Base-by-base conservation (phyloP, 352 stramenopile species). In the Aphanomyces cochlioides region DNA sequence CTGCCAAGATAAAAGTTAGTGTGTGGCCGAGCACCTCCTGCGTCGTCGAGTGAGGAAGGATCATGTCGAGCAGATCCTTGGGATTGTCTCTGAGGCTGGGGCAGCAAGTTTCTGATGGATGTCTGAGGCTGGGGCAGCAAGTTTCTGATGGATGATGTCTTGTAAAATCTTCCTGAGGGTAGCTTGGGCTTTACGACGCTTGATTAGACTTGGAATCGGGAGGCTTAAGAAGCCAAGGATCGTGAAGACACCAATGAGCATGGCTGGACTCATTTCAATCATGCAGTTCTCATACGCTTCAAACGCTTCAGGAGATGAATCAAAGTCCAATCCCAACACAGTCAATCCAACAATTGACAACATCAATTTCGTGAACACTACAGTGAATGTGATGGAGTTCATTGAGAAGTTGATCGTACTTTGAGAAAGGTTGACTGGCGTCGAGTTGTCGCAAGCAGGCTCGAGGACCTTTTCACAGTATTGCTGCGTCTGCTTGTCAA, bases 1-100 rank as follows among this genome's bases (percentile, higher is more conserved):
- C 56, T 12, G 73, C 75, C 56, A 72, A 13, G 66, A 81, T 75
- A 56, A 84, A 82, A 1, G 76, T 63, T 5, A 63, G 10, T 4
- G 38, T 37, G n/a, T 63, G 56, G 28, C 4, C 21, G 12, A 21
- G 3, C 19, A 38, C 56, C 4, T 63, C 56, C 0, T 21, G 12
- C 1, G 56, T 37, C 34, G 56, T 40, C 19, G 38, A 21, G 12
- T 40, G 19, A 15, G 56, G 56, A 6, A 63, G 12, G 8, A 63
- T 63, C 8, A 21, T n/a, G 21, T 63, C 56, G 7, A 63, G 21
- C 3, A 63, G 10, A 38, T 63, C 56, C 19, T 13, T 38, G 10
- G 43, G 43, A 50, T n/a, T 50, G 17, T n/a, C n/a, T n/a, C n/a
- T n/a, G n/a, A n/a, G n/a, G n/a, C n/a, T n/a, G n/a, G n/a, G n/a